Base-by-base conservation (phyloP, 768 basidiomycete species). In the Jaapia argillacea region DNA sequence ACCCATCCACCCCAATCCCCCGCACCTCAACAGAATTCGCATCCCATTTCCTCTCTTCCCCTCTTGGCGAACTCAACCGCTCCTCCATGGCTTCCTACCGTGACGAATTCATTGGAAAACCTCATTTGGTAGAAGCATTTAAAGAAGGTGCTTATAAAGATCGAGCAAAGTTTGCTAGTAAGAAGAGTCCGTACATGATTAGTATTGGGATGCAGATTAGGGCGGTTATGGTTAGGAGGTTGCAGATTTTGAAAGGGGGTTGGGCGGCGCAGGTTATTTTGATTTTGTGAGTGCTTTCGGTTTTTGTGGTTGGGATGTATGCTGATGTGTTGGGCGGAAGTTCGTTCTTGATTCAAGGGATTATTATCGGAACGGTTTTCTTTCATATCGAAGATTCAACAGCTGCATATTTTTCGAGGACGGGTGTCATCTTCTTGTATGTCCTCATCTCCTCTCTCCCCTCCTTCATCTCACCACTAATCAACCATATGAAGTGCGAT, bases 391-490 rank as follows among this genome's bases (percentile, higher is more conserved):
- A 73, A 0, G 63, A 74, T 13, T 62, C 64, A 6, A 84, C 85
- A 0, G 58, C 66, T 12, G 76, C 74, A 7, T 81, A 74, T 55
- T 87, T 84, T 67, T 78, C 81, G n/a, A 74, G 86, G 16, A 85
- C 84, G 31, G 79, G 85, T 61, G 68, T 82, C 20, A 64, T 90
- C 16, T 88, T 84, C 71, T 85, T 87, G 73, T 81, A 56, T 25
- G 74, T 61, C 22, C 23, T 23, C 23, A 38, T 1, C n/a, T 7
- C 20, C 25, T 27, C 14, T 26, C 28, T 4, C 27, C 16, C 1
- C 27, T 23, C 43, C 12, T 2, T 41, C 24, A 22, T 2, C 23
- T 12, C 4, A 41, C 28, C 21, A 24, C 41, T 37, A 16, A 51
- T 24, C 13, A 5, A 4, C 12, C 31, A 10, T 4, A 24, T 18